Conservation (phyloP, 768 basidiomycete species). For the Atractiella rhizophila region DNA sequence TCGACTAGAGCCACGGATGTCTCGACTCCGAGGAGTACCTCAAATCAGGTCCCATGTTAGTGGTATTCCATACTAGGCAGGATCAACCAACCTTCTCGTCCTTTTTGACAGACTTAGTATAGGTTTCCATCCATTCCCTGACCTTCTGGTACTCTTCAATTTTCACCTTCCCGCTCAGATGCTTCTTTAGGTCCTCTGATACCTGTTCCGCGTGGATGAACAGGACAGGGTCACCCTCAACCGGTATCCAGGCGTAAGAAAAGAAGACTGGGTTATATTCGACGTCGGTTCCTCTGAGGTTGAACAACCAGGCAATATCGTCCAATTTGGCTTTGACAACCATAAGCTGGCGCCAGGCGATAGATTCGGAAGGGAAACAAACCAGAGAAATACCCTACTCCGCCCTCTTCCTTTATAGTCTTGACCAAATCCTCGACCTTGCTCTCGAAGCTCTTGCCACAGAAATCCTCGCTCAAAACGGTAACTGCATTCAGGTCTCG, state of each 20-base stretch:
- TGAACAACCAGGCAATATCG: conserved; percentile 38
- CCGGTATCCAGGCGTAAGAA: conserved; percentile 53
- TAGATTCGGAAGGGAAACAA: neutral
- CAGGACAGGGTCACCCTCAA: conserved; percentile 33
- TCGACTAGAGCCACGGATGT: conserved; percentile 58
- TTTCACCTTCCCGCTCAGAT: conserved; percentile 35
- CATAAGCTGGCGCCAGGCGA: conserved; percentile 12
- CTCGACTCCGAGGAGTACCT: conserved; percentile 50
- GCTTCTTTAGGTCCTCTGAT: conserved; percentile 28
- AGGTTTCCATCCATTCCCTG: conserved; percentile 39
- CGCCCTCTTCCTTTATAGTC: conserved; percentile 31
- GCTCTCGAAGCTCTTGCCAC: conserved; percentile 35
- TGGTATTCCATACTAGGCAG: too few relatives aligned
- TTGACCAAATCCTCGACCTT: conserved; percentile 43
- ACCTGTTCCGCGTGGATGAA: conserved; percentile 39
- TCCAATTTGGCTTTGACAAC: conserved; percentile 11
- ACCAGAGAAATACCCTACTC: too few relatives aligned
- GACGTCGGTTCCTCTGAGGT: conserved; percentile 76
- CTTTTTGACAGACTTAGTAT: neutral
- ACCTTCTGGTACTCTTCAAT: conserved; percentile 45
- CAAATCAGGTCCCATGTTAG: too few relatives aligned
- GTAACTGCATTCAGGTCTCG: conserved; percentile 42
- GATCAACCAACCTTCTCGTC: conserved; percentile 24
- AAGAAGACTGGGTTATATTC: conserved; percentile 61
- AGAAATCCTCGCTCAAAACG: conserved; percentile 44